phyloP scores from a whole-genome alignment of 192 early-diverging fungal genomes.

The Backusella mclennaniae region DNA sequence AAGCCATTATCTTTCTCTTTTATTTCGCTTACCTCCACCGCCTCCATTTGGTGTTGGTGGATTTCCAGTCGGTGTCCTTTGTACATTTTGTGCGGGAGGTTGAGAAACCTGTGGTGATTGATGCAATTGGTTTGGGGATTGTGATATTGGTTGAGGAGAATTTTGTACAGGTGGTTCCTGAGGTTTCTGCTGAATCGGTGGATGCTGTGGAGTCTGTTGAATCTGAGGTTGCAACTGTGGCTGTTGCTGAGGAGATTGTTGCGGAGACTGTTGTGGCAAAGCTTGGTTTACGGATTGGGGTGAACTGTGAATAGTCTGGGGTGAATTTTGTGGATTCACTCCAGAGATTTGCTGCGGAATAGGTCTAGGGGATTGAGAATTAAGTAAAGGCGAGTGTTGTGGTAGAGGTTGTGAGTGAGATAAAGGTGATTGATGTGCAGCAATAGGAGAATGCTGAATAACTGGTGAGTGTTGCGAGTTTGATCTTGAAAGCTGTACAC shows the following conservation, averaged over 20 bases:
- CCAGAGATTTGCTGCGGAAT: neutral
- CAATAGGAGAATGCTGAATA: neutral
- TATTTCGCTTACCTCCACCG: neutral
- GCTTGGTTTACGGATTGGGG: neutral
- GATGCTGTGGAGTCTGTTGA: neutral
- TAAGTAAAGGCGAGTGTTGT: neutral
- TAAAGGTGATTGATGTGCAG: neutral
- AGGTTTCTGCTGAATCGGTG: neutral
- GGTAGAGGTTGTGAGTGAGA: constrained; percentile 1
- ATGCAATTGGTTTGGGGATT: neutral
- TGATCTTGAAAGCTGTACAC: neutral
- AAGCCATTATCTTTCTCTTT: neutral
- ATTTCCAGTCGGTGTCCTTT: neutral
- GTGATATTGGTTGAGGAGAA: neutral
- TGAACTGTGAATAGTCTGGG: neutral
- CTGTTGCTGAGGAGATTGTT: neutral
- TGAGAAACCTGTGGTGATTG: neutral
- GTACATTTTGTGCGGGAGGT: neutral
- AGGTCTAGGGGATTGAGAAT: neutral
- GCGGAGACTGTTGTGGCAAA: neutral
- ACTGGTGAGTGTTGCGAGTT: neutral
- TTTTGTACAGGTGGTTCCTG: neutral
- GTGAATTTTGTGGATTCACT: neutral
- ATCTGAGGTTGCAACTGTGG: neutral
- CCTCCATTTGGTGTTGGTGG: neutral